Evolutionary conservation across 75 land plant genomes (phyloP).

Genomic region (Selaginella tamariscina): DNA sequence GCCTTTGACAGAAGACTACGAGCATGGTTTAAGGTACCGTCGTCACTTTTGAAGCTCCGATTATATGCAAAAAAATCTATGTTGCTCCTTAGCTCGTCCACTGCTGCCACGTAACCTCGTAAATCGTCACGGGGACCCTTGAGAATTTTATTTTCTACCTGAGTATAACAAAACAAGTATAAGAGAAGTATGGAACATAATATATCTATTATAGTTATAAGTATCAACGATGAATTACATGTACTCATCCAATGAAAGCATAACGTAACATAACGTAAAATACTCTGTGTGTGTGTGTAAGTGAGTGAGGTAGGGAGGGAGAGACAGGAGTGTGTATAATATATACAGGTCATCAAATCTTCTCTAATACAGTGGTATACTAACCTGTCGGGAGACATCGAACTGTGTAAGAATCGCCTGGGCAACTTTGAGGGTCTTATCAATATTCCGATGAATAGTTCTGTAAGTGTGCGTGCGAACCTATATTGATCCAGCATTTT

Average conservation of each 20-base stretch:
- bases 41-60: constrained; percentile 2
- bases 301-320: no score
- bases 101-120: constrained; percentile 16
- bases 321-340: no score
- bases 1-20: constrained; percentile 17
- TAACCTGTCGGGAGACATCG: constrained; percentile 14
- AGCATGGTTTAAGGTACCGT: constrained; percentile 8
- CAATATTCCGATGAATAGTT: constrained; percentile 21
- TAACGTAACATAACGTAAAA: no score
- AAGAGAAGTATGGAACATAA: background rate
- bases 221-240: no score
- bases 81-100: constrained; percentile 14
- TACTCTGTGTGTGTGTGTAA: no score
- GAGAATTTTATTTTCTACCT: constrained; percentile 17
- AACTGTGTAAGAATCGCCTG: constrained; percentile 18
- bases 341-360: background rate
- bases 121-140: constrained; percentile 20
- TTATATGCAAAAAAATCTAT: constrained; percentile 13
- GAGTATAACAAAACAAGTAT: background rate
- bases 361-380: background rate
- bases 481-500: no score
- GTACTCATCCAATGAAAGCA: no score
- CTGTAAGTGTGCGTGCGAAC: constrained; percentile 18
- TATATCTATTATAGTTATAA: background rate
- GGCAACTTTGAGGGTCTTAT: constrained; percentile 19